Conservation (phyloP, 2,329 filamentous ascomycete genomes). For the Aspergillus terreus region DNA sequence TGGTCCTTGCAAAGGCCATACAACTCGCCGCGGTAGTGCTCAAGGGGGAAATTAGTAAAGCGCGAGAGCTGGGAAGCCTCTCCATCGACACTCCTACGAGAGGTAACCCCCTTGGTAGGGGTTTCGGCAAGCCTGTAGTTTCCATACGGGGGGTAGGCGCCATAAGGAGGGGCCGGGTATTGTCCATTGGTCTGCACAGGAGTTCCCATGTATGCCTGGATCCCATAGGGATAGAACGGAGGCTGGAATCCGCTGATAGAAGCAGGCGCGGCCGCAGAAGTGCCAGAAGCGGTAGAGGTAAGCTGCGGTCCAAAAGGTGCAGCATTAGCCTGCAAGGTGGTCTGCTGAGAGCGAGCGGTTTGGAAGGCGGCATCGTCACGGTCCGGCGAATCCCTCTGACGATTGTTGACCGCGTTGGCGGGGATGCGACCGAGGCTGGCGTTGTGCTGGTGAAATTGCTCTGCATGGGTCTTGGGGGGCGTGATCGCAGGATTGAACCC, state of each 20-base stretch:
- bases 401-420: conserved; percentile 59
- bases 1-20: conserved; percentile 95
- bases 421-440: conserved; percentile 78
- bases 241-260: conserved; percentile 32
- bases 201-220: conserved; percentile 54
- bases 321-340: conserved; percentile 74
- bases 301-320: conserved; percentile 70
- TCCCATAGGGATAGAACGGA: conserved; percentile 49
- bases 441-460: conserved; percentile 68
- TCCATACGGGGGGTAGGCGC: conserved; percentile 47
- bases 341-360: conserved; percentile 59
- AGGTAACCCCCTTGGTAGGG: conserved; percentile 71
- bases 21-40: conserved; percentile 76
- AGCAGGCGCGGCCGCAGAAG: conserved; percentile 26
- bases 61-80: conserved; percentile 63
- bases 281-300: conserved; percentile 32
- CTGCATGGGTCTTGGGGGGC: conserved; percentile 56
- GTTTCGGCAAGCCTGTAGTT: conserved; percentile 64
- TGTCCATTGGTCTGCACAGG: conserved; percentile 34
- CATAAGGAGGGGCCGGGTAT: conserved; percentile 54
- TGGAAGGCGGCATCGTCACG: conserved; percentile 46
- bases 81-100: conserved; percentile 47
- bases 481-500: conserved; percentile 45
- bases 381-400: conserved; percentile 46
- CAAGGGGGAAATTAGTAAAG: conserved; percentile 77